Evolutionary conservation across 2,329 filamentous ascomycete genomes (phyloP).

Genomic region (Alternaria brassicae): DNA sequence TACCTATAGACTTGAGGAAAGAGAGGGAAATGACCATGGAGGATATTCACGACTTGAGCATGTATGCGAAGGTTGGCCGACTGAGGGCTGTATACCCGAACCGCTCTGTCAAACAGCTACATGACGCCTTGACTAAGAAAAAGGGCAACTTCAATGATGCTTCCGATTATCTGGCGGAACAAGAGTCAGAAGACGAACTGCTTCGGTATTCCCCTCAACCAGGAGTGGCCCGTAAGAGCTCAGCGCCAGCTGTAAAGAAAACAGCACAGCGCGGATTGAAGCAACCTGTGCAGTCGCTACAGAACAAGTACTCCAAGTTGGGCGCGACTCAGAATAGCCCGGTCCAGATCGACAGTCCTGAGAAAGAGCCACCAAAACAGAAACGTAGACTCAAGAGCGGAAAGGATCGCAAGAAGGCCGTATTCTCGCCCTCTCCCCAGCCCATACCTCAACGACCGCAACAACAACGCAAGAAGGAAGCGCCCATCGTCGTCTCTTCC

Average conservation of each 20-base stretch:
- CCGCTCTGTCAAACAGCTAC: slow-evolving; percentile 56
- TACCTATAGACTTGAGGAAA: slow-evolving; percentile 39
- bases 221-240: slow-evolving; percentile 27
- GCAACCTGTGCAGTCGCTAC: slow-evolving; percentile 62
- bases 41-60: slow-evolving; percentile 54
- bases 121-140: slow-evolving; percentile 59
- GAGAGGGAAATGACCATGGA: slow-evolving; percentile 29
- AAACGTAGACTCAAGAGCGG: slow-evolving; percentile 60
- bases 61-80: slow-evolving; percentile 60
- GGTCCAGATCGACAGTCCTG: slow-evolving; percentile 21
- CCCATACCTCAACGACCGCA: slow-evolving; percentile 28
- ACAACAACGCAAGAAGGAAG: slow-evolving; percentile 20
- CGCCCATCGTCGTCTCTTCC: slow-evolving; percentile 28
- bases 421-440: slow-evolving; percentile 32
- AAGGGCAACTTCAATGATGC: slow-evolving; percentile 65
- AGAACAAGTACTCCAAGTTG: slow-evolving; percentile 59
- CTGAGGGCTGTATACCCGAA: slow-evolving; percentile 59
- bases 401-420: slow-evolving; percentile 36
- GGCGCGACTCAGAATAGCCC: slow-evolving; percentile 27
- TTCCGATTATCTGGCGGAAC: slow-evolving; percentile 26
- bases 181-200: slow-evolving; percentile 47
- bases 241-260: slow-evolving; percentile 49
- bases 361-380: slow-evolving; percentile 30
- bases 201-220: slow-evolving; percentile 35
- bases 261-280: slow-evolving; percentile 64